Base-by-base conservation (phyloP, 108 stramenopile species). In the Skeletonema menzelii region DNA sequence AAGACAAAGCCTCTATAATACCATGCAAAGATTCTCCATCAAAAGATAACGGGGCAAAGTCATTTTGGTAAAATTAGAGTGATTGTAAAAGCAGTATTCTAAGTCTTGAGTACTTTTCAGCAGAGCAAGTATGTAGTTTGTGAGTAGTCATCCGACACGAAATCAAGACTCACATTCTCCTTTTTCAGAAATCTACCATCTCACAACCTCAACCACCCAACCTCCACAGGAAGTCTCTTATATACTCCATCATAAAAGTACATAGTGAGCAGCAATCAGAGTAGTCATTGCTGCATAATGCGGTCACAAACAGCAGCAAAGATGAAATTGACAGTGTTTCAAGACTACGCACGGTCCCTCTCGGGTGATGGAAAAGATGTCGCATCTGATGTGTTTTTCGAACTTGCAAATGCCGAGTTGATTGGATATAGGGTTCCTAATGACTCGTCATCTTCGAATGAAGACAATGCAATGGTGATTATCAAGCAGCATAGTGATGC, bases 1-100 rank as follows among this genome's bases (percentile, higher is more conserved):
- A 63, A 2, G 90, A 91, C 79, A 91, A 91, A 68, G 86, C 90
- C 4, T 84, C 83, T 34, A 78, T 83, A n/a, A 73, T 62, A 27
- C 82, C 82, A 8, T 90, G 88, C 59, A 75, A 74, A 26, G 76
- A 84, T 35, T 79, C 75, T 46, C 84, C 84, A 37, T 26, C 57
- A 0, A 84, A 77, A 15, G 87, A 87, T 68, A 65, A 59, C 49
- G 72, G 72, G 3, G 27, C 59, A 14, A 38, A 4, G 22, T 85
- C 87, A 24, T 87, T 76, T 53, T 87, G 87, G 87, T 85, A 59
- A 73, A 13, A 35, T 38, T 57, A 62, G 35, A 37, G 35, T 37
- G n/a, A n/a, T n/a, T n/a, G n/a, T n/a, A n/a, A n/a, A n/a, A n/a
- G n/a, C n/a, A n/a, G n/a, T n/a, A n/a, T n/a, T n/a, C 4, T 30